Evolutionary conservation across 2,329 filamentous ascomycete species (phyloP).

Genomic region (Aspergillus tamarii): DNA sequence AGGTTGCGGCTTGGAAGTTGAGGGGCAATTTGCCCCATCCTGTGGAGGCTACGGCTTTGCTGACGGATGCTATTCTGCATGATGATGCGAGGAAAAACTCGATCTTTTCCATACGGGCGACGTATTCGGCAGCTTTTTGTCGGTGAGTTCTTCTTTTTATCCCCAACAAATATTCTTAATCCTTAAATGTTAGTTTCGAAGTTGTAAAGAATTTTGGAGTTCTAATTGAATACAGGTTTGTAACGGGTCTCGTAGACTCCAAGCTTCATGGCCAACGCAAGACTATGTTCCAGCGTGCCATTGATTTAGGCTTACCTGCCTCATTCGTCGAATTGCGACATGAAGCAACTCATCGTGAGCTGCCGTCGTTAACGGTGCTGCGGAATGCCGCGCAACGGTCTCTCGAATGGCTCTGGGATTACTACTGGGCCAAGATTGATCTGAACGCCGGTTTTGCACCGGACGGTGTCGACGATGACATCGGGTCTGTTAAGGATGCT

Average conservation of each 20-base stretch:
- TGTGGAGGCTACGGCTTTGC: conserved; percentile 50
- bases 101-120: conserved; percentile 48
- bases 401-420: conserved; percentile 83
- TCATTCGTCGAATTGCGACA: conserved; percentile 89
- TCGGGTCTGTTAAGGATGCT: conserved; percentile 21
- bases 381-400: conserved; percentile 70
- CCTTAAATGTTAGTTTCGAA: neutral
- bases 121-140: conserved; percentile 51
- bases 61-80: conserved; percentile 51
- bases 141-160: conserved; percentile 35
- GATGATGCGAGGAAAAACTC: conserved; percentile 46
- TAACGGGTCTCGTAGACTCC: conserved; percentile 49
- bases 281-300: conserved; percentile 50
- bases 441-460: conserved; percentile 19
- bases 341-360: conserved; percentile 85
- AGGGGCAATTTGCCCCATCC: conserved; percentile 49
- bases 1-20: conserved; percentile 51
- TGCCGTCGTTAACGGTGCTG: conserved; percentile 75
- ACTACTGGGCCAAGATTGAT: conserved; percentile 72
- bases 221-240: conserved; percentile 37
- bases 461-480: conserved; percentile 15
- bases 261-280: conserved; percentile 45
- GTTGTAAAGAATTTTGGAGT: neutral
- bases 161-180: neutral
- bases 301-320: conserved; percentile 51